These are phyloP conservation scores for Talaromyces nanjingensis DNA, from an alignment of 495 filamentous ascomycete species.

Conservation along the genomic window DNA sequence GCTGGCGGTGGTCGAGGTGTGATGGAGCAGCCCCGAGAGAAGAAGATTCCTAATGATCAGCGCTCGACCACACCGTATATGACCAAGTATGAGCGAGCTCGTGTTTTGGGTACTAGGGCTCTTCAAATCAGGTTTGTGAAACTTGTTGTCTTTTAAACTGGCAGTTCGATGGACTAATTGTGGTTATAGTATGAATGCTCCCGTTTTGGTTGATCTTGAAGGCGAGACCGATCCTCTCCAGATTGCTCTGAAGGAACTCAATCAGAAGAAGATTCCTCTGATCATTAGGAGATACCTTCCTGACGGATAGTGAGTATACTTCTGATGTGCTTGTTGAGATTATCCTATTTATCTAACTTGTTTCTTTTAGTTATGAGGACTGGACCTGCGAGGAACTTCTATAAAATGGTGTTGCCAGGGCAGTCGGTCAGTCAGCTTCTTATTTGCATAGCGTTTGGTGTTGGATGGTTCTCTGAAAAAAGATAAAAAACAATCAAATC, in stretches of 20 bases:
- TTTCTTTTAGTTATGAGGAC: conserved; percentile 76
- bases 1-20: conserved; percentile 46
- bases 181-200: conserved; percentile 80
- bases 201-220: conserved; percentile 91
- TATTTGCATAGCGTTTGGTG: conserved; percentile 37
- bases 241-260: conserved; percentile 93
- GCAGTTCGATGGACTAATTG: conserved; percentile 10
- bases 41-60: conserved; percentile 83
- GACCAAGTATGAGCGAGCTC: conserved; percentile 97
- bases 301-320: conserved; percentile 78
- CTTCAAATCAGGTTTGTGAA: conserved; percentile 86
- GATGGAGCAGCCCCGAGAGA: conserved; percentile 66
- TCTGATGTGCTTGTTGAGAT: not conserved
- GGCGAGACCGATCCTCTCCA: conserved; percentile 96
- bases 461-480: conserved; percentile 17
- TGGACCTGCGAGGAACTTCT: conserved; percentile 97
- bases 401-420: conserved; percentile 17
- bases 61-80: conserved; percentile 94
- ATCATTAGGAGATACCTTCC: conserved; percentile 92
- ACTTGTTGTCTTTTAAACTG: conserved; percentile 2
- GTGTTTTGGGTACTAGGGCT: conserved; percentile 86
- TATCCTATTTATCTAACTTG: conserved; percentile 15
- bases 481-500: not conserved
- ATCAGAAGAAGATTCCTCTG: conserved; percentile 96
- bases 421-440: not conserved